These are phyloP conservation scores for Mucor circinelloides DNA, from an alignment of 371 early-diverging fungal species.

Conservation along the genomic window DNA sequence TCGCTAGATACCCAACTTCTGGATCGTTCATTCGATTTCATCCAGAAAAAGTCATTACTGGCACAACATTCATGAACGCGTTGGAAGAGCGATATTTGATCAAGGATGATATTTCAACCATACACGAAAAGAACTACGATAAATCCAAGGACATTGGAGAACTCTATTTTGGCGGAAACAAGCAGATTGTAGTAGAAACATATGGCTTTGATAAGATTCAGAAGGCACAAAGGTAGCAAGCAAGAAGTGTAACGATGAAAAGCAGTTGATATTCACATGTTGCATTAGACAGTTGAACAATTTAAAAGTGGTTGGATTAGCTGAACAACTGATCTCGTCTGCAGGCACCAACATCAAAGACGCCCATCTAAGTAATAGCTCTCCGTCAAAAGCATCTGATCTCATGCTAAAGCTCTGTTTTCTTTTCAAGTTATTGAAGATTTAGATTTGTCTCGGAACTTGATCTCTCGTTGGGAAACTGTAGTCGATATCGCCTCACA, in stretches of 20 bases:
- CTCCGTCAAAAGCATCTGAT: not conserved
- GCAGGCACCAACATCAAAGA: conserved; percentile 24
- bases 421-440: conserved; percentile 55
- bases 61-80: conserved; percentile 55
- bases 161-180: conserved; percentile 52
- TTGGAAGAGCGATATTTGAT: conserved; percentile 60
- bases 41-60: conserved; percentile 56
- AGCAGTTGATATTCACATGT: not conserved
- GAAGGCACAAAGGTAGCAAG: conserved; percentile 49
- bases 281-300: conserved; percentile 40
- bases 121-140: conserved; percentile 20
- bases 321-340: conserved; percentile 40
- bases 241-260: not conserved
- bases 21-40: conserved; percentile 78
- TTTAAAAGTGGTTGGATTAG: conserved; percentile 59
- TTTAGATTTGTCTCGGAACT: conserved; percentile 73
- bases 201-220: conserved; percentile 81
- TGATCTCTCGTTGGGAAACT: conserved; percentile 63
- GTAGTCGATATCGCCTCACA: conserved; percentile 64
- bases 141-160: conserved; percentile 36
- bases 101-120: conserved; percentile 5
- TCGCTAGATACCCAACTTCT: conserved; percentile 37
- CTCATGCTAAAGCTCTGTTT: not conserved
- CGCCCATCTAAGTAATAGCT: conserved; percentile 25
- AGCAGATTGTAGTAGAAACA: conserved; percentile 69